Evolutionary conservation across 495 filamentous ascomycete genomes (phyloP), one percentile per base, ranked within the genome.

Genomic region (Acidomyces sp.): DNA sequence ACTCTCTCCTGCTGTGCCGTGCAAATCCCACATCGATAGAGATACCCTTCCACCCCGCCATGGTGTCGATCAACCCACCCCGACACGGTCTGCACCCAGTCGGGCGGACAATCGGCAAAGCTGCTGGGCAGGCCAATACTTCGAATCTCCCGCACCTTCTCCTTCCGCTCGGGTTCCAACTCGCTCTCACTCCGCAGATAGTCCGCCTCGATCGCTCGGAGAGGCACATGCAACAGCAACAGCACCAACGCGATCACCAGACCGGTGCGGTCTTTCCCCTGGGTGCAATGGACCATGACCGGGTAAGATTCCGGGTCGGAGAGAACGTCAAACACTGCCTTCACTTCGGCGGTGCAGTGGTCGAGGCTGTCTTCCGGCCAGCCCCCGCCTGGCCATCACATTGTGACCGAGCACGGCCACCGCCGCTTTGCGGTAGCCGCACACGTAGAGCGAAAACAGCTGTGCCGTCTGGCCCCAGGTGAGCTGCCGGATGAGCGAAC

Each of bases 231-330:
- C 3, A 76, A 65, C 2, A 80, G 56, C 21, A 86, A 54, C 1
- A 87, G 57, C 0, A 70, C 50, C 15, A 92, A 62, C 9, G 77
- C 58, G n/a, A 83, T 58, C 17, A 82, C 62, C 2, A 90, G 62
- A 0, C 85, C 85, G 0, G 85, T 90, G 0, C 83, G 72, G 54
- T 92, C 85, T 52, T 93, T 93, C 25, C 85, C 85, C 54, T 90
- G 82, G 3, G 83, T 86, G 61, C 85, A 92, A 62, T 90, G 85
- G 4, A 87, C 54, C 2, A 88, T 54, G 4, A 74, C 44, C 0
- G 82, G 82, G 28, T 77, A 77, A 12, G 66, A 59, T 3, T 49
- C 42, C 4, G 62, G 48, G 3, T 63, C 47, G 6, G 65, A 62
- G 23, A 74, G 56, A 7, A 72, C 35, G 4, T 69, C 63, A 30